phyloP scores from a whole-genome alignment of 345 rosid genomes.

The Populus tremula region DNA sequence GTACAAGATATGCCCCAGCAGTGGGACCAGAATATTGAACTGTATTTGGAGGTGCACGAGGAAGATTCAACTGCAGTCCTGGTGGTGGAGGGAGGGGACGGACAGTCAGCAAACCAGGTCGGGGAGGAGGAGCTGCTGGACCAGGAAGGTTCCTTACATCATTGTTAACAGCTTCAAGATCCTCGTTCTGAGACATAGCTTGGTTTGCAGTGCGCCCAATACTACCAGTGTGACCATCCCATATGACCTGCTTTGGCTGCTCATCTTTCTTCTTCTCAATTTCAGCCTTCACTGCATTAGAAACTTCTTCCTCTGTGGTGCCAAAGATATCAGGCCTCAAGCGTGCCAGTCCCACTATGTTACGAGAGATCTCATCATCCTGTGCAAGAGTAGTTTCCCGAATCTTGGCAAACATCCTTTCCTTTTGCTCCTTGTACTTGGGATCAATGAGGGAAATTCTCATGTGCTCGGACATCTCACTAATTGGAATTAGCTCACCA shows the following conservation, averaged over 20 bases:
- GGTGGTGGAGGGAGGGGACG: conserved; percentile 89
- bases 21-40: conserved; percentile 45
- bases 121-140: conserved; percentile 80
- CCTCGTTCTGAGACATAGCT: conserved; percentile 74
- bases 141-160: conserved; percentile 65
- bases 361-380: conserved; percentile 87
- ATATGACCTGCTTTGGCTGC: conserved; percentile 86
- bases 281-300: conserved; percentile 91
- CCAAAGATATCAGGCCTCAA: conserved; percentile 91
- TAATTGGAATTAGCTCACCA: conserved; percentile 82
- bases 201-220: conserved; percentile 90
- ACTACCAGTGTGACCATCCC: conserved; percentile 95
- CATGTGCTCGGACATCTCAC: conserved; percentile 93
- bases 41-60: conserved; percentile 60
- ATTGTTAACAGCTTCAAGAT: conserved; percentile 43
- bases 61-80: conserved; percentile 71
- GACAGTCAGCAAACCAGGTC: conserved; percentile 59
- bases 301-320: conserved; percentile 92
- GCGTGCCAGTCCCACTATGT: conserved; percentile 84
- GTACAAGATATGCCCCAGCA: conserved; percentile 43
- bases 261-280: conserved; percentile 92
- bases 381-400: conserved; percentile 89
- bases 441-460: conserved; percentile 88
- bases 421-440: conserved; percentile 90
- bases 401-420: conserved; percentile 91